Evolutionary conservation across 1,284 basidiomycete genomes (phyloP), one percentile per base, ranked within the genome.

Genomic region (Phlebopus sp.): DNA sequence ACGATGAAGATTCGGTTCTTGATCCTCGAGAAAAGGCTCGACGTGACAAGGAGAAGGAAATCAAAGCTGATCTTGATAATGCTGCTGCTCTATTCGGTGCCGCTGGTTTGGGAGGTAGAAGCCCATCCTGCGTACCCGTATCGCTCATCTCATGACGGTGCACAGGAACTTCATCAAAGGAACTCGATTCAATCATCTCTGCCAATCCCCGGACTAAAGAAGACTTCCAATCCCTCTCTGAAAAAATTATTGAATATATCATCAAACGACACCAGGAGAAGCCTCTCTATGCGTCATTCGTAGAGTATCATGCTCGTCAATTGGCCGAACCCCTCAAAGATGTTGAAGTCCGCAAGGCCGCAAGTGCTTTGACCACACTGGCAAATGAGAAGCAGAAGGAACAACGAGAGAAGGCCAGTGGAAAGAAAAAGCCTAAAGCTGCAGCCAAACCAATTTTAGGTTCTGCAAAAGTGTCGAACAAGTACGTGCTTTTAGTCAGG

Each of bases 361-460:
- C 91, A 3, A 88, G 82, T 46, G 81, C 74, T 13, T 72, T 97
- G 45, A 91, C 89, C 15, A 85, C 90, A 2, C 74, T 97, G 10
- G 88, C 92, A 42, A 96, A 95, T 63, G 92, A 94, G 73, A 97
- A 97, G 73, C 91, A 94, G 73, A 90, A 83, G 68, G 91, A 92
- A 65, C 82, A 86, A 64, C 75, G 86, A 51, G 92, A 93, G 41
- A 92, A 90, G 69, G 76, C 83, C 0, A 85, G 82, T 54, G 90
- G 91, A 18, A 95, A 94, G 81, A 94, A 93, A 76, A 95, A 94
- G 73, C 76, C 81, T 50, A 86, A 89, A 66, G 67, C 73, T 5
- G 69, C 79, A 8, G 68, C 75, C n/a, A 94, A 88, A 67, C 90
- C 90, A 21, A 76, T 59, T 1, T 68, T 95, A 27, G 92, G 88